Evolutionary conservation across 225 moss, liverwort and hornwort genomes (phyloP), one percentile per base, ranked within the genome.

Genomic region (Neckera pumila): DNA sequence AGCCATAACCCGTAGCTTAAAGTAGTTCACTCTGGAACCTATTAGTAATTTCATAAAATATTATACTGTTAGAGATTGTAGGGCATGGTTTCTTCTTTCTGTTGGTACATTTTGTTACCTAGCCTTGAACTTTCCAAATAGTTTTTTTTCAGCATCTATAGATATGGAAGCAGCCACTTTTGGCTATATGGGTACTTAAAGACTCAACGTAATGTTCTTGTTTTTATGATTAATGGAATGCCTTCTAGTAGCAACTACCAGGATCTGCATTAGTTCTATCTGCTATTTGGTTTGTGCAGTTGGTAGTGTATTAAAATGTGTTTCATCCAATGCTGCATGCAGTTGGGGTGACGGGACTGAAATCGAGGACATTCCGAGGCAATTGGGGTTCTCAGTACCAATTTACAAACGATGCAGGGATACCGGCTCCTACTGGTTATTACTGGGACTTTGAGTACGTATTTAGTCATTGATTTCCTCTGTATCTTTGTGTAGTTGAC

Each of bases 311-410:
- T 31, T 86, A 84, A 90, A 54, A 79, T 75, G 47, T 83, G 79
- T 75, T 85, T 51, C 64, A 81, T 79, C 33, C 28, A 65, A 86
- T 92, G 89, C 59, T 87, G 71, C 89, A 34, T 90, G 88, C 89
- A 91, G 93, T 88, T 90, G 98, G 97, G 43, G 79, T 98, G 43
- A 98, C 97, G 59, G 96, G 95, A 66, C 92, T 97, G 85, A 95
- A 87, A 84, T 93, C 92, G 87, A 93, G 88, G 73, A 97, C 95
- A 58, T 36, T 98, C 22, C 93, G 89, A 90, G 79, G 85, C 84
- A 98, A 98, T 86, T 98, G 98, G 98, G 90, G 94, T 79, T 97
- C 98, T 87, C 66, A 89, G 36, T 98, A 96, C 89, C 97, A 97
- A 87, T 94, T 92, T 49, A 98, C 98, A 86, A 95, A 98, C 85